Percentiles rank a stretch among this genome's conserved stretches.
Evolutionary conservation across 306 rosid species (phyloP).

Genomic region (Pueraria montana): DNA sequence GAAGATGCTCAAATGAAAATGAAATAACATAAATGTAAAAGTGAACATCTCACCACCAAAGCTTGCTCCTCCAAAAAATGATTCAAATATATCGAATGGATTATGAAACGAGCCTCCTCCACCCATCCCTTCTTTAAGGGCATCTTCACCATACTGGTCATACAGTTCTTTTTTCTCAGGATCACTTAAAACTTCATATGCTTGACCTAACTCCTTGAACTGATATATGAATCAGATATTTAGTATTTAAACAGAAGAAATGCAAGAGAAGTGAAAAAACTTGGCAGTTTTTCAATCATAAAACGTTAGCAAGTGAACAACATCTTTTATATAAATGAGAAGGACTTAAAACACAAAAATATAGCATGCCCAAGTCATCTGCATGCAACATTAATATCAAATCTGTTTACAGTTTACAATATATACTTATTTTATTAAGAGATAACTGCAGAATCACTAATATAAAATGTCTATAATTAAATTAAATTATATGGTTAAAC

Average conservation of each 20-base stretch:
- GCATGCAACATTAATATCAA: conserved; percentile 2
- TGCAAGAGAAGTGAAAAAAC: not conserved
- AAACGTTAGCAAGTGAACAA: not conserved
- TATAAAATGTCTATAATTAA: not conserved
- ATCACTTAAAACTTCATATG: conserved; percentile 84
- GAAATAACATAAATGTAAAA: not conserved
- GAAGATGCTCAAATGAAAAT: conserved; percentile 15
- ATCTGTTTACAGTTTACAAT: not conserved
- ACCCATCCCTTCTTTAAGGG: conserved; percentile 82
- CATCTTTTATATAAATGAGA: conserved; percentile 13
- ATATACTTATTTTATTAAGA: not conserved
- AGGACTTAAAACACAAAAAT: not conserved
- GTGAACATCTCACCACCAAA: conserved; percentile 66
- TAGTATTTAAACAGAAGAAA: conserved; percentile 11
- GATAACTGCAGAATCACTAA: not conserved
- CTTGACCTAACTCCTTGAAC: conserved; percentile 87
- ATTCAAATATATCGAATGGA: conserved; percentile 80
- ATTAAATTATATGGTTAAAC: not conserved
- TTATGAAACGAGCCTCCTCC: conserved; percentile 70
- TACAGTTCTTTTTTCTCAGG: conserved; percentile 77
- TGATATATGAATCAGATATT: conserved; percentile 39
- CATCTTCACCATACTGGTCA: conserved; percentile 88
- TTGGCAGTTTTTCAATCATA: not conserved
- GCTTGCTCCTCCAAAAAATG: conserved; percentile 65
- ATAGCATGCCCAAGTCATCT: conserved; percentile 25